Evolutionary conservation across 1,139 yeast genomes (phyloP).

Genomic region (Magnusiomyces magnusii): DNA sequence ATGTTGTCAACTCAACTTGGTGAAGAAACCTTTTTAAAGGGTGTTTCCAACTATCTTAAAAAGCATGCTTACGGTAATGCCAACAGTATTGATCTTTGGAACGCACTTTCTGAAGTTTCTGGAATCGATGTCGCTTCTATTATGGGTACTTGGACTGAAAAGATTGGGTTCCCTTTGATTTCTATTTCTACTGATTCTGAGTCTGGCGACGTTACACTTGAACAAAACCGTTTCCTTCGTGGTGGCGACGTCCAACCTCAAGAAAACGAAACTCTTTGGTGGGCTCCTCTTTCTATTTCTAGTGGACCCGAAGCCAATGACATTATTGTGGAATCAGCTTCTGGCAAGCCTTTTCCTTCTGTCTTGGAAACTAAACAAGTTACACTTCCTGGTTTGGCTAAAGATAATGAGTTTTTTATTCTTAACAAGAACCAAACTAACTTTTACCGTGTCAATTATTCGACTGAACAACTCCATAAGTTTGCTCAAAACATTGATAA

Average conservation of each 20-base stretch:
- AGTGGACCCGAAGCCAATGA: slow-evolving; percentile 31
- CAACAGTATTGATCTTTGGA: slow-evolving; percentile 74
- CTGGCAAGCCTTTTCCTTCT: background rate
- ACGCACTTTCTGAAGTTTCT: slow-evolving; percentile 60
- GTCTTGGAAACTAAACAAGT: slow-evolving; percentile 23
- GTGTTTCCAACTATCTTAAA: slow-evolving; percentile 62
- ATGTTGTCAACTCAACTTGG: slow-evolving; percentile 69
- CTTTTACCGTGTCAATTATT: slow-evolving; percentile 60
- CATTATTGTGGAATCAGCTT: slow-evolving; percentile 17
- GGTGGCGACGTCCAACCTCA: slow-evolving; percentile 47
- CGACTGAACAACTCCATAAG: slow-evolving; percentile 39
- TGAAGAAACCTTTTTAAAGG: slow-evolving; percentile 55
- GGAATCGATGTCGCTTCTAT: slow-evolving; percentile 64
- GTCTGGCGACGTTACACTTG: slow-evolving; percentile 15
- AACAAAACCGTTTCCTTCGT: slow-evolving; percentile 42
- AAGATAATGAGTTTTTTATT: slow-evolving; percentile 44
- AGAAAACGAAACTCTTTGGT: slow-evolving; percentile 54
- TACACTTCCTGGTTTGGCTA: slow-evolving; percentile 25
- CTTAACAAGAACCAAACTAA: slow-evolving; percentile 58
- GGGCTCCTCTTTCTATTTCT: slow-evolving; percentile 57
- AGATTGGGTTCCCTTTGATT: slow-evolving; percentile 78
- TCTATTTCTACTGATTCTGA: slow-evolving; percentile 44
- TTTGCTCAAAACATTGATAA: slow-evolving; percentile 36
- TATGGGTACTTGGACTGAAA: slow-evolving; percentile 78
- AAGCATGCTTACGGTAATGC: slow-evolving; percentile 71